These are phyloP conservation scores for Saposhnikovia divaricata DNA, from an alignment of 129 eudicot genomes.

Conservation along the genomic window DNA sequence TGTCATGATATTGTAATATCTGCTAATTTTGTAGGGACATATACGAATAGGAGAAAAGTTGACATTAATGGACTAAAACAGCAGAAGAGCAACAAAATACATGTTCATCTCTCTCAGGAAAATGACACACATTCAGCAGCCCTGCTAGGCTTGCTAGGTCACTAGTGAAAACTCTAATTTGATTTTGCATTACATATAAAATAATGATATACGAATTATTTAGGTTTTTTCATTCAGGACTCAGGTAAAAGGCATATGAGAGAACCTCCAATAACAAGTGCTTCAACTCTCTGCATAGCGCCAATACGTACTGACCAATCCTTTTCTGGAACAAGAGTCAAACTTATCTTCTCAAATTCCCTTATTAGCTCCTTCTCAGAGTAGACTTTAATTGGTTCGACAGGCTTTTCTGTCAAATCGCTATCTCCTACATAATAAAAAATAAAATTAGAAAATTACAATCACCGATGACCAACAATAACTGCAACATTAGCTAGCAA, in stretches of 20 bases:
- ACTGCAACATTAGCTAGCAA: neutral
- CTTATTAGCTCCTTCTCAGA: slow-evolving; percentile 87
- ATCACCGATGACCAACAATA: neutral
- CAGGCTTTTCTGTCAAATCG: slow-evolving; percentile 87
- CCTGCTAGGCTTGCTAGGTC: neutral
- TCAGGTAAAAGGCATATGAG: neutral
- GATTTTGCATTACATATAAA: neutral
- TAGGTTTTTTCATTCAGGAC: neutral
- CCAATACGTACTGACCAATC: slow-evolving; percentile 98
- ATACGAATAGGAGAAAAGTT: neutral
- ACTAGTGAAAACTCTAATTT: neutral
- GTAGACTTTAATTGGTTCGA: slow-evolving; percentile 84
- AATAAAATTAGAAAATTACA: neutral
- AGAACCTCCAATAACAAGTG: slow-evolving; percentile 93
- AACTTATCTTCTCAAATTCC: slow-evolving; percentile 85
- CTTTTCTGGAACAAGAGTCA: slow-evolving; percentile 84
- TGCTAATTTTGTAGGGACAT: neutral
- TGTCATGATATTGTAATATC: neutral
- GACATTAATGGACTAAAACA: neutral
- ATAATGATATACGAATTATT: neutral
- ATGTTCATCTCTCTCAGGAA: neutral
- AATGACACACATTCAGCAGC: neutral
- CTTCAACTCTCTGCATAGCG: slow-evolving; percentile 96
- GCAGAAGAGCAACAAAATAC: neutral
- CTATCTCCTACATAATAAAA: slow-evolving; percentile 51